Base-by-base conservation (phyloP, 192 early-diverging fungal genomes). In the Lobosporangium transversale region DNA sequence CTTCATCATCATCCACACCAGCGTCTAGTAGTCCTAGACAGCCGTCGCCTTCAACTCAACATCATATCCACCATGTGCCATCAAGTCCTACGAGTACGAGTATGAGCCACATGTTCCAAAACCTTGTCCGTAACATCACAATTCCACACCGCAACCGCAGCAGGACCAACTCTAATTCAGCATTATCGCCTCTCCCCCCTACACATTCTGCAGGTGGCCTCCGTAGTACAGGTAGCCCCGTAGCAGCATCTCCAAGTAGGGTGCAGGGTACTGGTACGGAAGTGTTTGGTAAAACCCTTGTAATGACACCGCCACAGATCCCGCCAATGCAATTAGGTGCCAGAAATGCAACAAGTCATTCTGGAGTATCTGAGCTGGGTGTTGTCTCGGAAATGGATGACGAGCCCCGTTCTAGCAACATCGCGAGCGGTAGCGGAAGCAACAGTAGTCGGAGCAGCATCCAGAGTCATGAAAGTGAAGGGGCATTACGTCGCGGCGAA, bases 51-150 rank as follows among this genome's bases (percentile, higher is more conserved):
- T 21, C 68, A 4, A 23, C 42, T 1, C 49, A 53, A n/a, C 50
- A 54, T 20, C 53, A 55, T 6, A 32, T 47, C 18, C 53, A 55
- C 6, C 61, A 44, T n/a, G 18, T 32, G 30, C 49, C 70, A 0
- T 58, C 62, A 31, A 75, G 63, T n/a, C 70, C 70, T 0, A 55
- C 62, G 4, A 75, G 57, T 18, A 63, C 66, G 50, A n/a, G n/a
- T n/a, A 43, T 76, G 52, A 32, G 73, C 40, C 64, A 76, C 24
- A 76, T 76, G 73, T 35, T 76, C 30, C 73, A 76, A 44, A 76
- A 62, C 44, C 62, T 76, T 67, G 73, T 76, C 5, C 43, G 73
- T 0, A 76, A 67, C 40, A 76, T 76, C 33, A 57, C 63, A 0
- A 74, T 74, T 49, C 65, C 73, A 6, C 64, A 61, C 36, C 62